Percentiles rank a stretch among this genome's conserved stretches.
Evolutionary conservation across 768 basidiomycete species (phyloP).

Genomic region (Tricholoma matsutake): DNA sequence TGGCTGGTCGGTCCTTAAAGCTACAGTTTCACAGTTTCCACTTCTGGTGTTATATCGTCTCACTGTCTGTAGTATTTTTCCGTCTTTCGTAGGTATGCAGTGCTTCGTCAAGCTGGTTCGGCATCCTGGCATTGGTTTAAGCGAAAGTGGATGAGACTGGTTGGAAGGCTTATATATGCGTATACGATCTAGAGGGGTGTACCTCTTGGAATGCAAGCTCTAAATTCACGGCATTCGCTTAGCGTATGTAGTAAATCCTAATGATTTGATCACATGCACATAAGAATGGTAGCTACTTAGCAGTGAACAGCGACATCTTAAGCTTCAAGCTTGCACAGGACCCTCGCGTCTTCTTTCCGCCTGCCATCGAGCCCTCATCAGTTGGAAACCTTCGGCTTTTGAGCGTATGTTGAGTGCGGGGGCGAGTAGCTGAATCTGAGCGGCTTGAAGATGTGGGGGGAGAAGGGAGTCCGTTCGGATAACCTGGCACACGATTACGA

Average conservation of each 20-base stretch:
- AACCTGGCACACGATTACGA: conserved; percentile 48
- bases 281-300: background rate
- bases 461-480: conserved; percentile 78
- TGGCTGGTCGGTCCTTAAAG: no score
- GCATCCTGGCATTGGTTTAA: no score
- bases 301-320: background rate
- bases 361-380: conserved; percentile 77
- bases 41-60: no score
- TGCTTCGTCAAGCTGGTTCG: no score
- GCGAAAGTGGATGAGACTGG: no score
- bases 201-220: background rate
- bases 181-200: background rate
- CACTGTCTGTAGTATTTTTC: no score
- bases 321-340: conserved; percentile 10
- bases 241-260: background rate
- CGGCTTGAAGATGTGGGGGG: conserved; percentile 60
- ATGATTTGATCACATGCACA: background rate
- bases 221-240: background rate
- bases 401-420: conserved; percentile 54
- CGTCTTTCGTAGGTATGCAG: no score
- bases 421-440: conserved; percentile 53
- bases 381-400: conserved; percentile 61
- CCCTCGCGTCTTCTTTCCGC: conserved; percentile 47
- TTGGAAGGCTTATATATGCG: background rate
- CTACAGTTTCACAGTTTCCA: no score